Conservation (phyloP, 108 stramenopile species). For the Pseudonitzschia multistriata region DNA sequence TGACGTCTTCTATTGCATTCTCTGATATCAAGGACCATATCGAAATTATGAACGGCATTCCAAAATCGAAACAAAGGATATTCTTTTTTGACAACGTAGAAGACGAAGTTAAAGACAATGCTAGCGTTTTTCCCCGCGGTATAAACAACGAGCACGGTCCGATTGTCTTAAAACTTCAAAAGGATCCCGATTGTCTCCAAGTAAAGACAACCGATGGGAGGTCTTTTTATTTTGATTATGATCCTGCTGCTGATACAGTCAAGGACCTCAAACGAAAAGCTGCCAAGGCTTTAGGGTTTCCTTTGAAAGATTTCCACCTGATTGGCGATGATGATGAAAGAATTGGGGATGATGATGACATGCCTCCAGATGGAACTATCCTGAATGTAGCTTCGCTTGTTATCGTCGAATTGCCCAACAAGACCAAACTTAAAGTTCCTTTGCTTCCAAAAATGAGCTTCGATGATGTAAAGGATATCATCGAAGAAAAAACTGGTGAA, state of each 20-base stretch:
- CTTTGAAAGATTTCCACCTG: slow-evolving; percentile 8
- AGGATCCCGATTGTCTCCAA: not conserved
- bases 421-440: slow-evolving; percentile 4
- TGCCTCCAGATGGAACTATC: not conserved
- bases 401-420: slow-evolving; percentile 3
- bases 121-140: no score
- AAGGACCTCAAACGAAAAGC: slow-evolving; percentile 7
- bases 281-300: not conserved
- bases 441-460: slow-evolving; percentile 20
- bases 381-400: slow-evolving; percentile 3
- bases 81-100: slow-evolving; percentile 23
- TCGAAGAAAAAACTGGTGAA: slow-evolving; percentile 21
- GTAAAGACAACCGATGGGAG: slow-evolving; percentile 6
- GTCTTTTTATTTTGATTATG: slow-evolving; percentile 2
- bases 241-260: slow-evolving; percentile 7
- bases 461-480: slow-evolving; percentile 23
- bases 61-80: slow-evolving; percentile 18
- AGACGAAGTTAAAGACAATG: slow-evolving; percentile 1
- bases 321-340: not conserved
- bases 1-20: slow-evolving; percentile 18
- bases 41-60: slow-evolving; percentile 16
- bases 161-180: no score
- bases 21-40: slow-evolving; percentile 26
- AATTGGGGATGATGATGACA: not conserved
- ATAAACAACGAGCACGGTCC: no score